These are phyloP conservation scores for Alnus glutinosa DNA, from an alignment of 306 rosid species.

Conservation along the genomic window DNA sequence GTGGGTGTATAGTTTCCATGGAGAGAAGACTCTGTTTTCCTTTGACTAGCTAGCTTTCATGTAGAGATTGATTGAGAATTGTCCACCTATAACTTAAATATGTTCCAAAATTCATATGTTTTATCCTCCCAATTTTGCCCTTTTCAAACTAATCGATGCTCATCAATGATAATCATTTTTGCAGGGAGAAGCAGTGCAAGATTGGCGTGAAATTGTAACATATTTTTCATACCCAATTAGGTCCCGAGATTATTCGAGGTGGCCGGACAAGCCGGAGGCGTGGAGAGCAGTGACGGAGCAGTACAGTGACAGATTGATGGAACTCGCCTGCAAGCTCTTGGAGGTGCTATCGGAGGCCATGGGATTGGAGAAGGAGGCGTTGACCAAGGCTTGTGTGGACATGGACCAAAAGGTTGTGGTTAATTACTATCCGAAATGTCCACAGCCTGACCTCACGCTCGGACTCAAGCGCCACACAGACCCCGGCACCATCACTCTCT, in stretches of 20 bases:
- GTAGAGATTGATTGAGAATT: too few relatives aligned
- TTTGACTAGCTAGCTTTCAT: too few relatives aligned
- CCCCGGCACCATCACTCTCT: constrained; percentile 84
- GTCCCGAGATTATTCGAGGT: constrained; percentile 58
- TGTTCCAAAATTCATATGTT: too few relatives aligned
- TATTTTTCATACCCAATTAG: constrained; percentile 65
- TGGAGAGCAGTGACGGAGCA: constrained; percentile 61
- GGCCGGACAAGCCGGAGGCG: constrained; percentile 87
- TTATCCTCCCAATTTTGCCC: too few relatives aligned
- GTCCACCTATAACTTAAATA: too few relatives aligned
- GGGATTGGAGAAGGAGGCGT: constrained; percentile 81
- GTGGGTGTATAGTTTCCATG: too few relatives aligned
- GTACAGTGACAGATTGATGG: constrained; percentile 80
- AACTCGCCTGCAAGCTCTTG: constrained; percentile 62
- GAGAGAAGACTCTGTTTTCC: too few relatives aligned
- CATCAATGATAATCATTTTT: not conserved
- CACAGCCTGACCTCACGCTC: constrained; percentile 81
- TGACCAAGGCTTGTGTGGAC: constrained; percentile 75
- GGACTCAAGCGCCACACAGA: constrained; percentile 93
- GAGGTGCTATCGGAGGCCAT: constrained; percentile 82
- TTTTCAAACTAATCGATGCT: not conserved
- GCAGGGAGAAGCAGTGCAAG: constrained; percentile 75
- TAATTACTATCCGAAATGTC: constrained; percentile 86
- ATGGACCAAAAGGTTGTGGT: constrained; percentile 89
- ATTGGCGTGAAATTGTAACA: constrained; percentile 81